A percentile compares a stretch with the other conserved stretches of the same genome.
These are phyloP conservation scores for Russula virescens DNA, from an alignment of 768 basidiomycete species.

Conservation along the genomic window DNA sequence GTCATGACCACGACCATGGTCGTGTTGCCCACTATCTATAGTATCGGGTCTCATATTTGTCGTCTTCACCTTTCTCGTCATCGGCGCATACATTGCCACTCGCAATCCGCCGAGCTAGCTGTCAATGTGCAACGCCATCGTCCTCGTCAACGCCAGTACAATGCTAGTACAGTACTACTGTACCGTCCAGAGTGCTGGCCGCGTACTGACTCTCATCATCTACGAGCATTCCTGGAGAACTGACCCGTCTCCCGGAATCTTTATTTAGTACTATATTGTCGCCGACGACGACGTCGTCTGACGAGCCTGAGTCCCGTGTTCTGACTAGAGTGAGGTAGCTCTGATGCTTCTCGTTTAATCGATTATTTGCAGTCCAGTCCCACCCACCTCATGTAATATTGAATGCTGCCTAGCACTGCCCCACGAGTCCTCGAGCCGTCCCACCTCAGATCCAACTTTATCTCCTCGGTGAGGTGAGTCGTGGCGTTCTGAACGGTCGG, in stretches of 20 bases:
- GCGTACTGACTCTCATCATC: no score
- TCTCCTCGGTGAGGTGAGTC: no score
- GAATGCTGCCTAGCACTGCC: no score
- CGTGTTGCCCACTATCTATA: constrained; percentile 1
- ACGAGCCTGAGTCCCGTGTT: constrained; percentile 12
- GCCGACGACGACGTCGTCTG: constrained; percentile 17
- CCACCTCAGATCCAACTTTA: no score
- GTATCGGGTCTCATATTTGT: not conserved
- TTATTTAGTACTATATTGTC: constrained; percentile 1
- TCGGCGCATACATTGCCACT: not conserved
- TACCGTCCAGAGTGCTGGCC: no score
- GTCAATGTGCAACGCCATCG: constrained; percentile 3
- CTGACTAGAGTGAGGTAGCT: not conserved
- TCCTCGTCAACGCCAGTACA: constrained; percentile 8
- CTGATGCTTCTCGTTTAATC: no score
- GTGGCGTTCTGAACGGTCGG: no score
- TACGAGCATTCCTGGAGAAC: no score
- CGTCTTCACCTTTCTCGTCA: not conserved
- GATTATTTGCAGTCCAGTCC: no score
- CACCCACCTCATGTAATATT: no score
- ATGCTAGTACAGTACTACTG: not conserved
- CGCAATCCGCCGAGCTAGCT: not conserved
- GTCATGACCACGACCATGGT: constrained; percentile 6
- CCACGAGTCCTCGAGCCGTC: no score
- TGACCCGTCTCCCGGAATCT: not conserved